phyloP scores from a whole-genome alignment of 2,329 filamentous ascomycete species.

The Calcarisporium arbuscula region DNA sequence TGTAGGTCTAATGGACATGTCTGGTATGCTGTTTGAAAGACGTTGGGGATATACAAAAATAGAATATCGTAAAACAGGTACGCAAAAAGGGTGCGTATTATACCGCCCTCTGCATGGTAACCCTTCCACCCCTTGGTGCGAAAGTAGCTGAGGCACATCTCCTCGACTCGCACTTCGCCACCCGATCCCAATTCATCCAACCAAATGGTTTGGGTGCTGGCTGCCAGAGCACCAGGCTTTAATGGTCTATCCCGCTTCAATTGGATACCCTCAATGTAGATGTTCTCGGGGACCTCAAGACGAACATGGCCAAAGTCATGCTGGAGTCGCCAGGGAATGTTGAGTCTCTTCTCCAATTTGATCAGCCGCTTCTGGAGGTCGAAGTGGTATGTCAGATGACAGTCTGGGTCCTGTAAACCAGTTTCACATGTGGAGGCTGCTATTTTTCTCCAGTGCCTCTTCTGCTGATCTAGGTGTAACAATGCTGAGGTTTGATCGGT shows the following conservation, averaged over 20 bases:
- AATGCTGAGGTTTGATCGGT: constrained; percentile 38
- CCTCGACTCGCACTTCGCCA: constrained; percentile 80
- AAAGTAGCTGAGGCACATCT: constrained; percentile 88
- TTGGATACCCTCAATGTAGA: constrained; percentile 70
- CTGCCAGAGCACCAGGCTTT: constrained; percentile 31
- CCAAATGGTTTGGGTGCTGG: constrained; percentile 76
- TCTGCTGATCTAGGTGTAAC: constrained; percentile 46
- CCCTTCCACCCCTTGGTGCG: constrained; percentile 83
- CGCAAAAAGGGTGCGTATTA: constrained; percentile 83
- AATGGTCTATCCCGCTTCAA: constrained; percentile 54
- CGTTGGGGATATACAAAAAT: constrained; percentile 89
- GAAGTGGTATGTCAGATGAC: constrained; percentile 89
- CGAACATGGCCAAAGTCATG: constrained; percentile 89
- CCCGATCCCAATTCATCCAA: constrained; percentile 65
- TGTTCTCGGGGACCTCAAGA: constrained; percentile 67
- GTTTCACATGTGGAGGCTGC: constrained; percentile 77
- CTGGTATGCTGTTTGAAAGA: constrained; percentile 94
- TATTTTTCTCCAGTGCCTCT: constrained; percentile 74
- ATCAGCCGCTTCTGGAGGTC: constrained; percentile 90
- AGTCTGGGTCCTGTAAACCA: constrained; percentile 80
- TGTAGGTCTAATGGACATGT: constrained; percentile 89
- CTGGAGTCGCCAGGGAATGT: constrained; percentile 76
- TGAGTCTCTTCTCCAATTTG: constrained; percentile 81
- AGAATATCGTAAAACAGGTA: constrained; percentile 92
- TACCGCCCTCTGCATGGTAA: constrained; percentile 87